Conservation (phyloP, 2,329 filamentous ascomycete species). For the Paraphaeosphaeria sporulosa region DNA sequence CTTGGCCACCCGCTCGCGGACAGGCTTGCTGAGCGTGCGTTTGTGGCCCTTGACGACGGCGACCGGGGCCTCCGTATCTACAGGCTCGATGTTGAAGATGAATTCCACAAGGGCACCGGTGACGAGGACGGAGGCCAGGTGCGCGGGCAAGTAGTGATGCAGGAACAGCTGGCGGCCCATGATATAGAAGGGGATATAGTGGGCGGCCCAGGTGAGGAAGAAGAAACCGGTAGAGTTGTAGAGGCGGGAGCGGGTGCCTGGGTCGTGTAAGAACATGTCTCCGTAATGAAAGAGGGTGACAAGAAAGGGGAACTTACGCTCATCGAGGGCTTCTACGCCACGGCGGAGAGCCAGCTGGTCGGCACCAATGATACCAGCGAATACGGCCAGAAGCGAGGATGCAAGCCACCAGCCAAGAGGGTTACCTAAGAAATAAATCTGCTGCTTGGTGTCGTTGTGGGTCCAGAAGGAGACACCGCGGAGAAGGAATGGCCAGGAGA, state of each 20-base stretch:
- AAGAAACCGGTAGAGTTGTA: constrained; percentile 99
- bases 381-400: constrained; percentile 90
- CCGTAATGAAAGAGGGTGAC: not conserved
- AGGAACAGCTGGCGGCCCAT: constrained; percentile 99
- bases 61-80: constrained; percentile 58
- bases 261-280: constrained; percentile 38
- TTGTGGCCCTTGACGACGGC: constrained; percentile 41
- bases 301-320: constrained; percentile 72
- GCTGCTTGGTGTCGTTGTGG: constrained; percentile 89
- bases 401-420: constrained; percentile 97
- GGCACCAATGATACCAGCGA: constrained; percentile 87
- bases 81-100: constrained; percentile 88
- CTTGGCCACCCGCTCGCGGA: constrained; percentile 79
- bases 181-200: constrained; percentile 96
- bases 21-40: constrained; percentile 69
- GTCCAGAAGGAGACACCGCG: constrained; percentile 99
- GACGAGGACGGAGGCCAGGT: constrained; percentile 88
- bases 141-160: constrained; percentile 95
- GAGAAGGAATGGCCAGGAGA: constrained; percentile 97
- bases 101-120: constrained; percentile 93
- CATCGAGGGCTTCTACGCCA: constrained; percentile 90
- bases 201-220: constrained; percentile 96
- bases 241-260: constrained; percentile 87
- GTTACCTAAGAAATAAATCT: constrained; percentile 99
- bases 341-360: constrained; percentile 94